These are phyloP conservation scores for Graphilbum fragrans DNA, from an alignment of 2,329 filamentous ascomycete species.

Conservation along the genomic window DNA sequence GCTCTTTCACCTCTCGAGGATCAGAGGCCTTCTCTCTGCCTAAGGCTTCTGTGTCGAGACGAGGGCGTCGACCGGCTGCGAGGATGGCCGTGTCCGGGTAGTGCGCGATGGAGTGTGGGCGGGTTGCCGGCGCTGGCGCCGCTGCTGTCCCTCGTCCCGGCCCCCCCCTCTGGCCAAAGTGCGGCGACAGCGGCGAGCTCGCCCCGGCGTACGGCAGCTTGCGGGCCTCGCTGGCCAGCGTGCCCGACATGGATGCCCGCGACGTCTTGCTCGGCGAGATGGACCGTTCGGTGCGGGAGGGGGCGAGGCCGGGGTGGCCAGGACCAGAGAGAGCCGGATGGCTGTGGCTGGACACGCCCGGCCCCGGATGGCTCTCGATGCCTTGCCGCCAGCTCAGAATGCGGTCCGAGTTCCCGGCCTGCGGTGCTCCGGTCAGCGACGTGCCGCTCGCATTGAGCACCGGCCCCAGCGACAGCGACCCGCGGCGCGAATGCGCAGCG, in stretches of 20 bases:
- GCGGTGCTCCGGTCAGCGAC: neutral
- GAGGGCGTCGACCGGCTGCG: no score
- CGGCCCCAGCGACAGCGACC: slow-evolving; percentile 30
- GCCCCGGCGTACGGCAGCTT: slow-evolving; percentile 26
- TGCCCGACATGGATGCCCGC: slow-evolving; percentile 24
- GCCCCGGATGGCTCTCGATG: slow-evolving; percentile 26
- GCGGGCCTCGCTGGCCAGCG: slow-evolving; percentile 32
- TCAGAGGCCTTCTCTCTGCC: no score
- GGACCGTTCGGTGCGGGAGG: slow-evolving; percentile 39
- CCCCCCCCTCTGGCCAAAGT: slow-evolving; percentile 1
- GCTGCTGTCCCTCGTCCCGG: neutral
- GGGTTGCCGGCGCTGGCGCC: neutral
- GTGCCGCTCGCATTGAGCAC: neutral
- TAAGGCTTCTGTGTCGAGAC: no score
- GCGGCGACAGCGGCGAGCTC: slow-evolving; percentile 8
- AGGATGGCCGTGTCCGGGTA: no score
- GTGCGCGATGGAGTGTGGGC: no score
- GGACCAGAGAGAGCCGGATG: no score
- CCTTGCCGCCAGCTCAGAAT: slow-evolving; percentile 82
- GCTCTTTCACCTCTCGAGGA: no score
- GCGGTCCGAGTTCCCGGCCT: slow-evolving; percentile 46
- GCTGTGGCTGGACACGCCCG: no score
- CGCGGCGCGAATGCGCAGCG: slow-evolving; percentile 35
- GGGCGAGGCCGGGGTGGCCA: slow-evolving; percentile 13
- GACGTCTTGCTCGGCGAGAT: slow-evolving; percentile 37